These are phyloP conservation scores for Lichina pygmaea DNA, from an alignment of 495 filamentous ascomycete genomes.

Conservation along the genomic window DNA sequence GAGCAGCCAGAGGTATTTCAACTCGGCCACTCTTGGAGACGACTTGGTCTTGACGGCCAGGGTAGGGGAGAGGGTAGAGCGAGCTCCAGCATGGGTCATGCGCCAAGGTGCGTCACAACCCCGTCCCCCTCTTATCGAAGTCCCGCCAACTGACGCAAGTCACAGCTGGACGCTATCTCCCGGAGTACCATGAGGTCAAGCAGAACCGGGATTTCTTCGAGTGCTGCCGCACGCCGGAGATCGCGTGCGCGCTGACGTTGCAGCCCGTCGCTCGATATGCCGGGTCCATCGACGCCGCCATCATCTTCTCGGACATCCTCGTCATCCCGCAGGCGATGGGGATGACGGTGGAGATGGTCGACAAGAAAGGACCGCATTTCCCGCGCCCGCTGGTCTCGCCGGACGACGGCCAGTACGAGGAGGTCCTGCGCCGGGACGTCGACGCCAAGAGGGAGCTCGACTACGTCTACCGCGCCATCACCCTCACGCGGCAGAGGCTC, in stretches of 20 bases:
- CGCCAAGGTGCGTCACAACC: conserved; percentile 44
- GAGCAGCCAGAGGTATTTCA: conserved; percentile 54
- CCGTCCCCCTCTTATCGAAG: neutral
- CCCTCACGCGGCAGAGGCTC: conserved; percentile 67
- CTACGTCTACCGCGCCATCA: conserved; percentile 91
- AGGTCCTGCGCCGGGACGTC: conserved; percentile 48
- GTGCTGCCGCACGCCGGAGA: conserved; percentile 79
- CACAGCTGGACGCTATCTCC: conserved; percentile 81
- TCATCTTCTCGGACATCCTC: conserved; percentile 96
- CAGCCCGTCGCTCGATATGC: conserved; percentile 82
- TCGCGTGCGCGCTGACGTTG: conserved; percentile 72
- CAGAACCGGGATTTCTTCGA: conserved; percentile 78
- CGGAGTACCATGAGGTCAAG: conserved; percentile 91
- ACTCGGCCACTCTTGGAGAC: neutral
- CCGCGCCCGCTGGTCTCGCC: conserved; percentile 47
- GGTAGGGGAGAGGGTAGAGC: conserved; percentile 63
- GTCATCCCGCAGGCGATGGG: conserved; percentile 95
- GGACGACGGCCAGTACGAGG: conserved; percentile 50
- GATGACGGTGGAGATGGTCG: conserved; percentile 89
- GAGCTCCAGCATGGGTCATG: conserved; percentile 96
- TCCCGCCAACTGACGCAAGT: conserved; percentile 1
- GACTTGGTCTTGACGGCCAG: neutral
- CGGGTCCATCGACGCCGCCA: conserved; percentile 82
- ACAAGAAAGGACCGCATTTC: conserved; percentile 87
- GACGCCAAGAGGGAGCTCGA: conserved; percentile 61